Evolutionary conservation across 2,329 filamentous ascomycete species (phyloP).

Genomic region (Alternaria arbusti): DNA sequence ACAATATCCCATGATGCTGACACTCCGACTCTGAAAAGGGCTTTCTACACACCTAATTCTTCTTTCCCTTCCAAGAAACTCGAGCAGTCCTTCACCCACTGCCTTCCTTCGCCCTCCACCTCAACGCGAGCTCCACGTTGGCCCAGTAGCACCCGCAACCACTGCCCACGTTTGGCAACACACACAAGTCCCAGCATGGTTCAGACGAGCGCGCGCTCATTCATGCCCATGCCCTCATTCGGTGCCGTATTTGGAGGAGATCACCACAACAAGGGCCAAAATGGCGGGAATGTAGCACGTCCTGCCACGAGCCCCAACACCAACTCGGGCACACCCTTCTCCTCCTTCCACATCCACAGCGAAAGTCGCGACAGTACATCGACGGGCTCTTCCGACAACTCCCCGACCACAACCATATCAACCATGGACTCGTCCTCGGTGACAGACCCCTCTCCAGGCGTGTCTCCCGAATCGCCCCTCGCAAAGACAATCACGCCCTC

Average conservation of each 20-base stretch:
- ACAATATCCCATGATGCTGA: constrained; percentile 42
- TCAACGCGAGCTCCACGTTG: constrained; percentile 18
- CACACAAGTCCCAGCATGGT: constrained; percentile 45
- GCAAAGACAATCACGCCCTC: constrained; percentile 74
- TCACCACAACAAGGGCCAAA: constrained; percentile 55
- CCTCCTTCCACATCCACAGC: constrained; percentile 62
- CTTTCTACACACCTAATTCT: constrained; percentile 44
- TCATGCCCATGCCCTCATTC: constrained; percentile 69
- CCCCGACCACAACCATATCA: constrained; percentile 90
- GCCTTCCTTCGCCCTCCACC: constrained; percentile 6
- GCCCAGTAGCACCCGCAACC: constrained; percentile 20
- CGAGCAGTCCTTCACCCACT: constrained; percentile 27
- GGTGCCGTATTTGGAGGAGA: constrained; percentile 78
- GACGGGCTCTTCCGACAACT: constrained; percentile 89
- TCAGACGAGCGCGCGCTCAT: constrained; percentile 43
- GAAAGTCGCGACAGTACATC: constrained; percentile 81
- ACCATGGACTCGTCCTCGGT: constrained; percentile 90
- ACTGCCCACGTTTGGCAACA: constrained; percentile 26
- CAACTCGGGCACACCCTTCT: constrained; percentile 41
- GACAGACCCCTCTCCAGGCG: constrained; percentile 89
- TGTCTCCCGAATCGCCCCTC: constrained; percentile 84
- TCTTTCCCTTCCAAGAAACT: constrained; percentile 40
- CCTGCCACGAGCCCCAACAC: constrained; percentile 46
- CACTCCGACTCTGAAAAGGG: constrained; percentile 44
- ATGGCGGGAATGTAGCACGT: constrained; percentile 41